Percentiles rank a stretch among this genome's conserved stretches.
Conservation (phyloP, 352 stramenopile species). For the Globisporangium middletonii region DNA sequence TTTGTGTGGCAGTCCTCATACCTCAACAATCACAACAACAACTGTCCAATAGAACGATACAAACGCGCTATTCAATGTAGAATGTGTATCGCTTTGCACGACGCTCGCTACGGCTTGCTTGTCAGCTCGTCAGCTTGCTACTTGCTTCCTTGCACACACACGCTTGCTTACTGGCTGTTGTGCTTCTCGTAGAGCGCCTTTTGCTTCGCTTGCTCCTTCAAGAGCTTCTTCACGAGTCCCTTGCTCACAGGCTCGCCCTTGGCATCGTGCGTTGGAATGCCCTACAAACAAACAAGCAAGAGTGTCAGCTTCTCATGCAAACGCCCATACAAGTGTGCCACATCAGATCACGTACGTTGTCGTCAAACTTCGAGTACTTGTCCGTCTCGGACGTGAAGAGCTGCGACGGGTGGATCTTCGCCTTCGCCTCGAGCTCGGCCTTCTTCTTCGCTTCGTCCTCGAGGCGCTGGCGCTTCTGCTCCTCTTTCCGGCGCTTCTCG, state of each 20-base stretch:
- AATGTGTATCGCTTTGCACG: too few relatives aligned
- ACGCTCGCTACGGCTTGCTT: too few relatives aligned
- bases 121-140: too few relatives aligned
- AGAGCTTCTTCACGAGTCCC: slow-evolving; percentile 95
- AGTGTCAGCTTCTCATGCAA: neutral
- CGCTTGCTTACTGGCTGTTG: slow-evolving; percentile 16
- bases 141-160: neutral
- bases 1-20: neutral
- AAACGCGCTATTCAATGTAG: too few relatives aligned
- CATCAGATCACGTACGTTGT: slow-evolving; percentile 34
- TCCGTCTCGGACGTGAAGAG: slow-evolving; percentile 90
- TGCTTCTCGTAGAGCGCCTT: slow-evolving; percentile 87
- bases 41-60: neutral
- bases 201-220: slow-evolving; percentile 96
- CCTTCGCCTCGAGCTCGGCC: slow-evolving; percentile 78
- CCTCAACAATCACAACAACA: neutral
- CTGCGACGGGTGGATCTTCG: slow-evolving; percentile 88
- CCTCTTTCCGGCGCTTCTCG: slow-evolving; percentile 77
- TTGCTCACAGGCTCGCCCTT: slow-evolving; percentile 94
- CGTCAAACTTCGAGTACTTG: slow-evolving; percentile 91
- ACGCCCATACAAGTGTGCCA: neutral
- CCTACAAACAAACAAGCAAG: slow-evolving; percentile 26
- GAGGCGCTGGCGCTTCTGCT: slow-evolving; percentile 66
- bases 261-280: slow-evolving; percentile 93
- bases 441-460: slow-evolving; percentile 74